phyloP scores from a whole-genome alignment of 176 grass and related monocot genomes.

The Hsuehochloa calcarea region DNA sequence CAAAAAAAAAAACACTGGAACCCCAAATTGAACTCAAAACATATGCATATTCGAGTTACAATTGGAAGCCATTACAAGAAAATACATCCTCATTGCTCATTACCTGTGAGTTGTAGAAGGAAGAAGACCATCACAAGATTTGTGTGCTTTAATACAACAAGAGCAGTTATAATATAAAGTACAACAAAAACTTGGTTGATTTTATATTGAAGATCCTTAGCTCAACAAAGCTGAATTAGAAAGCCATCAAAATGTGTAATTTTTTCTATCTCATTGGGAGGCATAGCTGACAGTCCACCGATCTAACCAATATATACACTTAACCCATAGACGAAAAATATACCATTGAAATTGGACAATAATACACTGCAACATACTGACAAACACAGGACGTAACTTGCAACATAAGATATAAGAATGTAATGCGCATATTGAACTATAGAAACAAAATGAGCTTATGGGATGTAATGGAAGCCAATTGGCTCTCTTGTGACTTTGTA shows the following conservation, averaged over 20 bases:
- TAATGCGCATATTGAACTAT: neutral
- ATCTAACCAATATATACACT: constrained; percentile 10
- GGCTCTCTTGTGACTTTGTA: neutral
- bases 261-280: neutral
- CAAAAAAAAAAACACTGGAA: neutral
- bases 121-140: neutral
- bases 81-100: neutral
- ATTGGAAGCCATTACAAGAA: constrained; percentile 2
- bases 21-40: too few relatives aligned
- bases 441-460: neutral
- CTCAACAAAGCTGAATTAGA: constrained; percentile 15
- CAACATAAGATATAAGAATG: neutral
- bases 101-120: neutral
- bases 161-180: neutral
- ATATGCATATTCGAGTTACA: too few relatives aligned
- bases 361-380: neutral
- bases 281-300: neutral
- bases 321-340: constrained; percentile 12
- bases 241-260: neutral
- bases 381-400: neutral
- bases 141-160: neutral
- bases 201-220: neutral
- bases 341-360: neutral
- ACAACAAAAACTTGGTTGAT: neutral
- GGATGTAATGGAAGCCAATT: neutral